These are phyloP conservation scores for Magnaporthiopsis incrustans DNA, from an alignment of 2,329 filamentous ascomycete species.

Conservation along the genomic window DNA sequence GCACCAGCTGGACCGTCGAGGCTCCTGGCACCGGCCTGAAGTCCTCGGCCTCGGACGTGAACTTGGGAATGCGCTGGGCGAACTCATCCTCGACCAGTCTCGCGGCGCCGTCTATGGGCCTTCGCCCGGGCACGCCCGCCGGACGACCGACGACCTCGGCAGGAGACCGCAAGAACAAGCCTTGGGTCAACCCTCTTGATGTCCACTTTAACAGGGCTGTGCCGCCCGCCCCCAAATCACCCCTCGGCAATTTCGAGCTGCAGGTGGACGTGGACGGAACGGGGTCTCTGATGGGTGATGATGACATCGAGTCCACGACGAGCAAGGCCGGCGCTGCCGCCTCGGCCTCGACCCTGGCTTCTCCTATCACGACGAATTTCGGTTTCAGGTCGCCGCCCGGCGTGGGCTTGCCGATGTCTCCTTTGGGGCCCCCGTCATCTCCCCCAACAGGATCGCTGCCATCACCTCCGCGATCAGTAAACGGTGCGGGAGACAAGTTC, in stretches of 20 bases:
- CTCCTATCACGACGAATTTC: background rate
- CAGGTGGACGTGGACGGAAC: constrained; percentile 19
- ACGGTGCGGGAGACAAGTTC: constrained; percentile 9
- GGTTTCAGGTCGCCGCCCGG: background rate
- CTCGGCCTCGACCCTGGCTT: background rate
- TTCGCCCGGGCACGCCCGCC: constrained; percentile 24
- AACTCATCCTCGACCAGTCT: constrained; percentile 21
- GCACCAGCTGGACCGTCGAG: constrained; percentile 9
- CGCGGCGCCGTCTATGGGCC: constrained; percentile 20
- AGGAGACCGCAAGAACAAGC: constrained; percentile 25
- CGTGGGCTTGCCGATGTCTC: background rate
- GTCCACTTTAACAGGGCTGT: constrained; percentile 30
- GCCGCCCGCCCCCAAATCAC: constrained; percentile 26
- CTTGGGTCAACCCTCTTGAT: constrained; percentile 40
- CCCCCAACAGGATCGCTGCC: constrained; percentile 10
- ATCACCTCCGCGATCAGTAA: constrained; percentile 27
- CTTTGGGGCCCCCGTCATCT: constrained; percentile 1
- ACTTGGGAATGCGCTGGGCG: constrained; percentile 28
- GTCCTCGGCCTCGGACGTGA: constrained; percentile 30
- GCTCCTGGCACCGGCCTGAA: constrained; percentile 18
- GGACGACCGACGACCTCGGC: constrained; percentile 23
- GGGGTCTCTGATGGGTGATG: constrained; percentile 23
- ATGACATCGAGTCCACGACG: constrained; percentile 19
- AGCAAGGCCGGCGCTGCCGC: constrained; percentile 3
- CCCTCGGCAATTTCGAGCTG: constrained; percentile 33